A percentile compares a stretch with the other conserved stretches of the same genome.
Conservation (phyloP, 2,329 filamentous ascomycete species). For the Claviceps digitariae region DNA sequence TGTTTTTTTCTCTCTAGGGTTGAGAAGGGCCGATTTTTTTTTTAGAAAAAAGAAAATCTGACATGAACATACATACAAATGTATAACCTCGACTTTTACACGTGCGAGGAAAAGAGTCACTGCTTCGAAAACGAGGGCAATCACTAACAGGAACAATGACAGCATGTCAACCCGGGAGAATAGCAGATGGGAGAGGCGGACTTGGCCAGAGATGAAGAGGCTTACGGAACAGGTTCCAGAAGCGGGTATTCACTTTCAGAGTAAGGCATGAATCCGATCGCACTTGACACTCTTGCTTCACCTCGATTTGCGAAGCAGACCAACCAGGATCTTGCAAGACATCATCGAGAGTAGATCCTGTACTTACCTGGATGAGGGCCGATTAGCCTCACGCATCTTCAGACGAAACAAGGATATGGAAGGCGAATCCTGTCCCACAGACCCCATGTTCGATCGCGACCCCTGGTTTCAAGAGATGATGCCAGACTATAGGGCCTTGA, state of each 20-base stretch:
- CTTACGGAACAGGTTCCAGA: slow-evolving; percentile 52
- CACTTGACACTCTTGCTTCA: not conserved
- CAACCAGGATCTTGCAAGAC: not conserved
- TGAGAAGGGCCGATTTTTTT: too few relatives aligned
- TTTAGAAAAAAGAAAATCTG: too few relatives aligned
- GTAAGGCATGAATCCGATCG: slow-evolving; percentile 20
- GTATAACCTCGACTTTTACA: not conserved
- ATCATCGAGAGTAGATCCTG: not conserved
- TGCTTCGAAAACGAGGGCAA: not conserved
- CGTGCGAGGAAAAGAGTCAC: not conserved
- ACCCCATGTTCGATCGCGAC: slow-evolving; percentile 48
- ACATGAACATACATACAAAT: too few relatives aligned
- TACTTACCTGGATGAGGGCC: not conserved
- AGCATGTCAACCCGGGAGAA: slow-evolving; percentile 31
- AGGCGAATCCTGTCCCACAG: slow-evolving; percentile 28
- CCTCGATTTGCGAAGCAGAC: too few relatives aligned
- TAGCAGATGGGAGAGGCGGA: slow-evolving; percentile 46
- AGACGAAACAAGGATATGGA: slow-evolving; percentile 49
- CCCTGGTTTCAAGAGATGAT: slow-evolving; percentile 65
- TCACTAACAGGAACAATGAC: not conserved
- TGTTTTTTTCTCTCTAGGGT: too few relatives aligned
- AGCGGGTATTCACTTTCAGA: slow-evolving; percentile 69
- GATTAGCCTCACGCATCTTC: slow-evolving; percentile 33
- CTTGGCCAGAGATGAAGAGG: slow-evolving; percentile 49
- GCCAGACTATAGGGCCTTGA: slow-evolving; percentile 54